phyloP scores from a whole-genome alignment of 371 early-diverging fungal genomes.

The Chytridium lagenaria region DNA sequence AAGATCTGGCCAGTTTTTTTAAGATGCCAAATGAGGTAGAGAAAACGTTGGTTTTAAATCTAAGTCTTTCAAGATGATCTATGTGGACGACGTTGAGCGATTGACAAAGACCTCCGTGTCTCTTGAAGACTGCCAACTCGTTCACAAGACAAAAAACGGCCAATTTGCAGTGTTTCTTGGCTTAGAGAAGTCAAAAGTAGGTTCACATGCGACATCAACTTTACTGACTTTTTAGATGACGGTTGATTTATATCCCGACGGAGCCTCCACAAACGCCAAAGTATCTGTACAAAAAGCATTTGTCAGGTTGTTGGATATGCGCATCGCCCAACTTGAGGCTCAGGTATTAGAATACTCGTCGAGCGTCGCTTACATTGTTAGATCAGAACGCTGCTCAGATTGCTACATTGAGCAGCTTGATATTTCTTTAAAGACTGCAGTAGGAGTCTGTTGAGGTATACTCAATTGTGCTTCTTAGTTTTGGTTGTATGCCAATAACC shows the following conservation, averaged over 20 bases:
- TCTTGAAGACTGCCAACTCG: constrained; percentile 43
- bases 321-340: not conserved
- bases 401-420: constrained; percentile 53
- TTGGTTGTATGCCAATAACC: too few species aligned
- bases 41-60: not conserved
- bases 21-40: constrained; percentile 29
- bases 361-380: too few species aligned
- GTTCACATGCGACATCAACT: constrained; percentile 18
- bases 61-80: constrained; percentile 11
- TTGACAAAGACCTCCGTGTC: constrained; percentile 31
- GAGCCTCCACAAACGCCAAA: constrained; percentile 56
- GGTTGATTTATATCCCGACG: constrained; percentile 58
- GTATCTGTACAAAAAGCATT: constrained; percentile 8
- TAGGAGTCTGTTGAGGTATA: constrained; percentile 41
- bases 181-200: constrained; percentile 65
- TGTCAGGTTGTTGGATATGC: not conserved
- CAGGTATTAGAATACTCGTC: too few species aligned
- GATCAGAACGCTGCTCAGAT: constrained; percentile 53
- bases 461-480: not conserved
- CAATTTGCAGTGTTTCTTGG: constrained; percentile 57
- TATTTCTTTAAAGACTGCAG: constrained; percentile 49
- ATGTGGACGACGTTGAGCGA: constrained; percentile 26
- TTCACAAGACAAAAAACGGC: constrained; percentile 61
- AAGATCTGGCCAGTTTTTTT: constrained; percentile 22
- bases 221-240: constrained; percentile 44